Conservation (phyloP, 192 early-diverging fungal genomes). For the Gaertneriomyces semiglobifer region DNA sequence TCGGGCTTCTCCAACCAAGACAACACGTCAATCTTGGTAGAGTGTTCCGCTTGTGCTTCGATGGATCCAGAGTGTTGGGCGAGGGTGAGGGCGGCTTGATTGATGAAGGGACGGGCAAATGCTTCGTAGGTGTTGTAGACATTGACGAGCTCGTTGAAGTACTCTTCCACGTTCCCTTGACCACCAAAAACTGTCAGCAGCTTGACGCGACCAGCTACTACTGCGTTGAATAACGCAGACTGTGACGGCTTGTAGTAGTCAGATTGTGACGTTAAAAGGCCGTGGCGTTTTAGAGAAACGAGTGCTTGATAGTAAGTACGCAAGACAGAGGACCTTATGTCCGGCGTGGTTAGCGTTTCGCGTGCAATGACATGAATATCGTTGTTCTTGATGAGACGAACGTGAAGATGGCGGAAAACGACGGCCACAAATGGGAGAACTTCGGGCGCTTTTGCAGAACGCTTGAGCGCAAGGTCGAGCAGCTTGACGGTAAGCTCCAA, state of each 20-base stretch:
- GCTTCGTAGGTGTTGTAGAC: conserved; percentile 78
- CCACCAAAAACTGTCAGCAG: conserved; percentile 92
- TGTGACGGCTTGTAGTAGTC: conserved; percentile 48
- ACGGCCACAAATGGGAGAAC: conserved; percentile 67
- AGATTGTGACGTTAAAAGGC: conserved; percentile 22
- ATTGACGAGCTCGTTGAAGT: conserved; percentile 85
- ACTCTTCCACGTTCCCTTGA: conserved; percentile 91
- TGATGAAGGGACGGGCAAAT: conserved; percentile 70
- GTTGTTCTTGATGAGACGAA: conserved; percentile 72
- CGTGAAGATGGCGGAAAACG: conserved; percentile 71
- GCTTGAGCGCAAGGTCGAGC: conserved; percentile 44
- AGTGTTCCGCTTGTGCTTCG: conserved; percentile 33
- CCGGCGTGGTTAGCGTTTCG: conserved; percentile 1
- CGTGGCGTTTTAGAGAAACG: conserved; percentile 55
- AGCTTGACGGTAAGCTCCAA: conserved; percentile 71
- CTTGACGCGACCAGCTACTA: conserved; percentile 53
- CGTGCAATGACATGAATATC: conserved; percentile 78
- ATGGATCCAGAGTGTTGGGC: conserved; percentile 50
- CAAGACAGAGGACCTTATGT: conserved; percentile 56
- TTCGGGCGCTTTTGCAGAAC: conserved; percentile 37
- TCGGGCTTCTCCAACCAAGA: conserved; percentile 78
- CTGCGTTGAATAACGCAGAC: conserved; percentile 67
- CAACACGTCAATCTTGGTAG: conserved; percentile 68
- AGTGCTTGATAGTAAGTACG: conserved; percentile 76
- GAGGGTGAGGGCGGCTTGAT: conserved; percentile 59